Percentiles rank a stretch among this genome's conserved stretches.
phyloP scores from a whole-genome alignment of 1,284 basidiomycete species.

The Lentinula novae-zelandiae region DNA sequence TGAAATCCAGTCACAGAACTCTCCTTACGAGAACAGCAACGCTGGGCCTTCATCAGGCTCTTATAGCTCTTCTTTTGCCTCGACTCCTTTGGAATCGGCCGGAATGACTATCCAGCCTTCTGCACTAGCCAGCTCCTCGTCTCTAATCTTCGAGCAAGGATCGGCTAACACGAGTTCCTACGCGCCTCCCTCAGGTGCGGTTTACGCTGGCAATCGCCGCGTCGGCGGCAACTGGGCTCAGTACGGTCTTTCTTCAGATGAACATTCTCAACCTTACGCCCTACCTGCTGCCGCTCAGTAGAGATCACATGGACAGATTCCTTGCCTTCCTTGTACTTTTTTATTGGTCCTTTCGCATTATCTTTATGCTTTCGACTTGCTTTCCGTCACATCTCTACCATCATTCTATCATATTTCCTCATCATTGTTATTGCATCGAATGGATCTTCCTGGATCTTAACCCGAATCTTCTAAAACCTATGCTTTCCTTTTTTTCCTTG shows the following conservation, averaged over 20 bases:
- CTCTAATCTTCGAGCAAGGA: background rate
- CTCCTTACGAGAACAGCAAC: background rate
- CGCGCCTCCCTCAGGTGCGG: conserved; percentile 51
- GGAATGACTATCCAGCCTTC: background rate
- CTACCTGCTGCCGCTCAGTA: conserved; percentile 1
- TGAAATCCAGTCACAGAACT: background rate
- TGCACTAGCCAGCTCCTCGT: background rate
- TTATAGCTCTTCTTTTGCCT: background rate
- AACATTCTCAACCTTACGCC: conserved; percentile 7
- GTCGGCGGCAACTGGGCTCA: conserved; percentile 51
- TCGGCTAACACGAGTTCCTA: conserved; percentile 27
- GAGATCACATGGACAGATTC: background rate
- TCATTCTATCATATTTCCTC: background rate
- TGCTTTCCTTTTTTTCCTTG: conserved; percentile 12
- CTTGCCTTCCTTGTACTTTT: background rate
- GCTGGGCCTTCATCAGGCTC: background rate
- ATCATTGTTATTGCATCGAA: conserved; percentile 2
- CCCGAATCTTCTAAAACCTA: background rate
- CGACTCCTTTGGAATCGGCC: background rate
- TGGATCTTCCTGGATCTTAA: background rate
- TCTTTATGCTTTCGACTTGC: conserved; percentile 19
- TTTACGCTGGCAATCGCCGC: conserved; percentile 42
- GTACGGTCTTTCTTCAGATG: conserved; percentile 19
- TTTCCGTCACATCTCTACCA: background rate
- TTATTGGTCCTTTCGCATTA: conserved; percentile 18